Evolutionary conservation across 306 rosid genomes (phyloP).

Genomic region (Echinosophora koreensis): DNA sequence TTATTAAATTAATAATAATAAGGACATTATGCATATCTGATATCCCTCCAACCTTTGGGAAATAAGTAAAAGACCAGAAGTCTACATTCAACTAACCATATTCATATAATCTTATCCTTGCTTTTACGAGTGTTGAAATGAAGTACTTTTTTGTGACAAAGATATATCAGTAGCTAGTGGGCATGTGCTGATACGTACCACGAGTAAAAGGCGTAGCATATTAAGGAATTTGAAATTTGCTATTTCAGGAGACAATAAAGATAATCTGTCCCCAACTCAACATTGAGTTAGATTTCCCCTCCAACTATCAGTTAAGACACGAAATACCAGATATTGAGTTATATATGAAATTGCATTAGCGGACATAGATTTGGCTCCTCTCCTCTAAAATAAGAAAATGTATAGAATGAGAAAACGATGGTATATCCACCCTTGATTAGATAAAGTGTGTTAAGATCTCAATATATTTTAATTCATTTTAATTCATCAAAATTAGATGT

Average conservation of each 20-base stretch:
- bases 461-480: too few relatives aligned
- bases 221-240: background rate
- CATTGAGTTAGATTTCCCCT: background rate
- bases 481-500: too few relatives aligned
- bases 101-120: constrained; percentile 48
- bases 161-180: constrained; percentile 24
- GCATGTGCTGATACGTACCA: constrained; percentile 13
- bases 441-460: too few relatives aligned
- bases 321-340: too few relatives aligned
- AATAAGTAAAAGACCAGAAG: background rate
- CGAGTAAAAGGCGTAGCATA: background rate
- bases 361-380: too few relatives aligned
- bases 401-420: too few relatives aligned
- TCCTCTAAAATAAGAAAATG: too few relatives aligned
- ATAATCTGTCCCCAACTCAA: background rate
- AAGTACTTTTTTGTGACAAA: background rate
- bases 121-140: constrained; percentile 30
- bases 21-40: background rate
- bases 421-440: too few relatives aligned
- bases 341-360: too few relatives aligned
- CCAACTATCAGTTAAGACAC: too few relatives aligned
- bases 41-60: constrained; percentile 25
- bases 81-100: constrained; percentile 27
- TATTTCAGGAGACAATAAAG: background rate
- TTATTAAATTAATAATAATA: constrained; percentile 10